Evolutionary conservation across 1,284 basidiomycete genomes (phyloP).

Genomic region (Malassezia dermatis): DNA sequence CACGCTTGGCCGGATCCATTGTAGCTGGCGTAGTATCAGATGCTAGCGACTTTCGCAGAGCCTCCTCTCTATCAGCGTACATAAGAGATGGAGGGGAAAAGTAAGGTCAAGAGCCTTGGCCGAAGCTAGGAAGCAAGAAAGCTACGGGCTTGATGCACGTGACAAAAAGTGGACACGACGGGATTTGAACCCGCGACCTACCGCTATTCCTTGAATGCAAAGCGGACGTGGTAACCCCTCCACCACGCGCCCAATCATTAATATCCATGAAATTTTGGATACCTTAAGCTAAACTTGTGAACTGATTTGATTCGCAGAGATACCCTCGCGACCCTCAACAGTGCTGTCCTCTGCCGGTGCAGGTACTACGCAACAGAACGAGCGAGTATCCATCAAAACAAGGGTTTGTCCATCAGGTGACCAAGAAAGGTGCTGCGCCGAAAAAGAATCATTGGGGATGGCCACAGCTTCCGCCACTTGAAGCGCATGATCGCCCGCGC

Average conservation of each 20-base stretch:
- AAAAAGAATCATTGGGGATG: constrained; percentile 10
- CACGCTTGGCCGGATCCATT: constrained; percentile 21
- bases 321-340: background rate
- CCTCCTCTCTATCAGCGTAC: constrained; percentile 43
- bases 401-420: constrained; percentile 12
- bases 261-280: background rate
- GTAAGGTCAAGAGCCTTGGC: background rate
- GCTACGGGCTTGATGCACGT: background rate
- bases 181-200: constrained; percentile 23
- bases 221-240: constrained; percentile 22
- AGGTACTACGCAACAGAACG: constrained; percentile 12
- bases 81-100: constrained; percentile 16
- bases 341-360: background rate
- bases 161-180: constrained; percentile 20
- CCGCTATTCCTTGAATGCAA: constrained; percentile 17
- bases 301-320: background rate
- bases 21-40: background rate
- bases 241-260: constrained; percentile 16
- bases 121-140: background rate
- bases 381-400: background rate
- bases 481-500: background rate
- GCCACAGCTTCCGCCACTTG: constrained; percentile 14
- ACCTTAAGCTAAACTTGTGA: background rate
- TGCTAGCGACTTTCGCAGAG: constrained; percentile 6
- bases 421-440: background rate